Evolutionary conservation across 352 stramenopile species (phyloP), one percentile per base, ranked within the genome.

Genomic region (Blastocystis sp.): DNA sequence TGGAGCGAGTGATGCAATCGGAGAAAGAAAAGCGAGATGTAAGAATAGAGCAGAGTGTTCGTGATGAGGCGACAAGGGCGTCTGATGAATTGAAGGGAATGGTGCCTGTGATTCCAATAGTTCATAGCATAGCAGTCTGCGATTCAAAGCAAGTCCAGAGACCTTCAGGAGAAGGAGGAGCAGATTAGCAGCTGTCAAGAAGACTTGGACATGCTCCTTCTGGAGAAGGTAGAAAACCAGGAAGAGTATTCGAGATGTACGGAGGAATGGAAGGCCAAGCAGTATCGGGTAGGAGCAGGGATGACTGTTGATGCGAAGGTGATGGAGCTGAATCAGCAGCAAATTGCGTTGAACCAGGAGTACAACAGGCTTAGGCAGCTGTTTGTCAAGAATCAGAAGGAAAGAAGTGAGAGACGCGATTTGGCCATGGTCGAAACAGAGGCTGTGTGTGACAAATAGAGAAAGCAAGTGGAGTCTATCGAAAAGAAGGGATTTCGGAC

Each of bases 211-310:
- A 19, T 77, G 28, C 54, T 77, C 34, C 14, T 77, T n/a, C 11
- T 77, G 14, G 38, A 60, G 66, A 61, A 77, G 66, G 54, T 24
- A 2, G 66, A 77, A 43, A 34, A 61, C 24, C 64, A 74, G 21
- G 64, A 74, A 48, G 28, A n/a, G 40, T 74, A 48, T 74, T 34
- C 21, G 21, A 19, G 64, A 43, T 74, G 40, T 21, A 34, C 21
- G 64, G 34, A 34, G 40, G n/a, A 74, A 28, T 74, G 64, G 64
- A 43, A 52, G 45, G 10, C 40, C 3, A 76, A 76, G 43, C 42
- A 76, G 66, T 4, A 54, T 17, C 66, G 52, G 19, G 7, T 45
- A 28, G 66, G 54, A 52, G 34, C 28, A 57, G 2, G 7, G 14
- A 74, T 54, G 4, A 24, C 24, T 17, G 4, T 7, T 11, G 38